phyloP scores from a whole-genome alignment of 306 rosid species.

The Cyclanthera cordifolia region DNA sequence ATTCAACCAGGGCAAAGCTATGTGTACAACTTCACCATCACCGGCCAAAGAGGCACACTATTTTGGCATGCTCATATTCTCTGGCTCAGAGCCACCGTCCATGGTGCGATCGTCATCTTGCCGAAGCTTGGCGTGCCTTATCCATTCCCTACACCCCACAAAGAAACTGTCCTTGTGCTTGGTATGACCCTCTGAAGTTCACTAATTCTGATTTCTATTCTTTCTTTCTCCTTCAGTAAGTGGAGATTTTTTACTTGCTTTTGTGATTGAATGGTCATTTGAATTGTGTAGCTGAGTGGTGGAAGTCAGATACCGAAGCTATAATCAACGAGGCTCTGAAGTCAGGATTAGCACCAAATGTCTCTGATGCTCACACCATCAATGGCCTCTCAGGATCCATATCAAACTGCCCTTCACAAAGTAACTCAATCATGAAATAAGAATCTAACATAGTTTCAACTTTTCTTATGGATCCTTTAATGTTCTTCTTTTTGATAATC shows the following conservation, averaged over 20 bases:
- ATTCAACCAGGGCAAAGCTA: conserved; percentile 50
- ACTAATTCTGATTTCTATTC: background rate
- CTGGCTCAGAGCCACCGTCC: conserved; percentile 79
- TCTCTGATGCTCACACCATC: conserved; percentile 83
- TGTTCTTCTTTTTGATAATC: background rate
- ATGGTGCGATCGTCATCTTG: conserved; percentile 69
- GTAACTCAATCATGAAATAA: conserved; percentile 16
- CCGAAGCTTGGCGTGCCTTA: conserved; percentile 81
- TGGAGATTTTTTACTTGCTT: background rate
- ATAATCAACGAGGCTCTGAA: conserved; percentile 68
- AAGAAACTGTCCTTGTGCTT: conserved; percentile 51
- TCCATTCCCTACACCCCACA: conserved; percentile 74
- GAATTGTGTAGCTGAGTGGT: conserved; percentile 61
- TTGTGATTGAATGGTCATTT: background rate
- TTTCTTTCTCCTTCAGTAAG: background rate
- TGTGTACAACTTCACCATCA: conserved; percentile 73
- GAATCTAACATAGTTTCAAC: background rate
- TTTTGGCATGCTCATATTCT: conserved; percentile 79
- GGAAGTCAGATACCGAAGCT: conserved; percentile 86
- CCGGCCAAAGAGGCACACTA: conserved; percentile 85
- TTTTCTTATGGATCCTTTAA: background rate
- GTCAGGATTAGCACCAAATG: conserved; percentile 77
- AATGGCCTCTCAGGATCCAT: conserved; percentile 67
- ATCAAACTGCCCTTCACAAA: conserved; percentile 49
- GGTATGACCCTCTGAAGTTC: conserved; percentile 24